These are phyloP conservation scores for Ploettnerulaceae sp. DNA, from an alignment of 2,329 filamentous ascomycete genomes.

Conservation along the genomic window DNA sequence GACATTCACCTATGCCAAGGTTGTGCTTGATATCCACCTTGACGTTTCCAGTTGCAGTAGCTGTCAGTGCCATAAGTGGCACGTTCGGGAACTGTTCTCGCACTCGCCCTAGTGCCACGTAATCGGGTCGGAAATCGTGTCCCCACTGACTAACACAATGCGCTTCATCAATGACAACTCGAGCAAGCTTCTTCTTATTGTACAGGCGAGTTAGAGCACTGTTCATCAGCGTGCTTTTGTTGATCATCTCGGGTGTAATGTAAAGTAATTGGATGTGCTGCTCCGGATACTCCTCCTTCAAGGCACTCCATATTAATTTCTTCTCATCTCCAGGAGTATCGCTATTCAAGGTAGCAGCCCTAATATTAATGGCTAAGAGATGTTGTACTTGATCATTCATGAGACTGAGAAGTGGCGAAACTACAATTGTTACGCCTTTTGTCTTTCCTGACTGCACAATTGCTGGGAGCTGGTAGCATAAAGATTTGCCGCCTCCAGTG, in stretches of 20 bases:
- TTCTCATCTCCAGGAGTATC: constrained; percentile 62
- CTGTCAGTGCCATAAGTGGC: constrained; percentile 90
- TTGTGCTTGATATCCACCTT: constrained; percentile 89
- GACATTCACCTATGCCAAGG: constrained; percentile 70
- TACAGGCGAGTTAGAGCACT: constrained; percentile 65
- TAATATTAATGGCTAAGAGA: constrained; percentile 67
- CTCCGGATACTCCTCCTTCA: constrained; percentile 60
- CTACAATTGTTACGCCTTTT: constrained; percentile 80
- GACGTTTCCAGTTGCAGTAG: constrained; percentile 90
- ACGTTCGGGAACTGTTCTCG: constrained; percentile 69
- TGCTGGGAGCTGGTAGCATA: constrained; percentile 93
- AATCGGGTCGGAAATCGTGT: constrained; percentile 94
- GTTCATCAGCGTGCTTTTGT: constrained; percentile 68
- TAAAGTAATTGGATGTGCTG: constrained; percentile 82
- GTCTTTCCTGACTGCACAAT: constrained; percentile 78
- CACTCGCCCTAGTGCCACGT: constrained; percentile 77
- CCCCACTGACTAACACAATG: constrained; percentile 99
- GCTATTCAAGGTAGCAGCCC: constrained; percentile 77
- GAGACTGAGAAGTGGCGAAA: constrained; percentile 90
- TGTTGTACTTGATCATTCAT: constrained; percentile 97
- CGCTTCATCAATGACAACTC: constrained; percentile 96
- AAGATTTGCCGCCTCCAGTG: constrained; percentile 91
- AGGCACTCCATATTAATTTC: constrained; percentile 60
- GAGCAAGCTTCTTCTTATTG: constrained; percentile 65
- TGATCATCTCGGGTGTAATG: constrained; percentile 95